Percentiles rank a stretch among this genome's conserved stretches.
Evolutionary conservation across 768 basidiomycete species (phyloP).

Genomic region (Tricholoma matsutake): DNA sequence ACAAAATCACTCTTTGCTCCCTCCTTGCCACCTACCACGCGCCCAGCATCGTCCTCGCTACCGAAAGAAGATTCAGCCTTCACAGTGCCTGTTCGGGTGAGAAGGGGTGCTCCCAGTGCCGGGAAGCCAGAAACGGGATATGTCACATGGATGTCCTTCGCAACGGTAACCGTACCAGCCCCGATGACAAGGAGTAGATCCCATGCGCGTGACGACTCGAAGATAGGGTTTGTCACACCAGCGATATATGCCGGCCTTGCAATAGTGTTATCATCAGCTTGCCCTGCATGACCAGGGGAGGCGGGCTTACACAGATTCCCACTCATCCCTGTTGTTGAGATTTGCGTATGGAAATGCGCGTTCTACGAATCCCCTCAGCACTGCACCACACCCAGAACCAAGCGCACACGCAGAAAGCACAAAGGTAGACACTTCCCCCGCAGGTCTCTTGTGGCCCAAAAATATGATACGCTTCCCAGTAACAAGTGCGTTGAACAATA

Average conservation of each 20-base stretch:
- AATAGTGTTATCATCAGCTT: slow-evolving; percentile 5
- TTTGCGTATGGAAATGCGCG: slow-evolving; percentile 96
- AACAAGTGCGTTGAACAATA: slow-evolving; percentile 93
- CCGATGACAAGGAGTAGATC: slow-evolving; percentile 93
- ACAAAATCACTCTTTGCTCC: slow-evolving; percentile 54
- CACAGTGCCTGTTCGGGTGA: slow-evolving; percentile 57
- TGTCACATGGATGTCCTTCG: slow-evolving; percentile 73
- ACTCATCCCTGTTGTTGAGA: slow-evolving; percentile 82
- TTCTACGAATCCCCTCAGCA: slow-evolving; percentile 84
- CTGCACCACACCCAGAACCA: slow-evolving; percentile 83
- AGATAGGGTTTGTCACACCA: slow-evolving; percentile 96
- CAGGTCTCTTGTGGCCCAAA: slow-evolving; percentile 85
- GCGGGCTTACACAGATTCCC: slow-evolving; percentile 76
- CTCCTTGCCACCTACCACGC: slow-evolving; percentile 48
- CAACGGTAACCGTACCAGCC: slow-evolving; percentile 79
- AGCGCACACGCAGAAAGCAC: slow-evolving; percentile 94
- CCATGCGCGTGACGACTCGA: slow-evolving; percentile 85
- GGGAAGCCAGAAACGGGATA: slow-evolving; percentile 45
- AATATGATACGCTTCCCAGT: slow-evolving; percentile 97
- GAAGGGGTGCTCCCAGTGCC: slow-evolving; percentile 39
- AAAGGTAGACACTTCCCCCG: slow-evolving; percentile 85
- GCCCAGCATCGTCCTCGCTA: slow-evolving; percentile 71
- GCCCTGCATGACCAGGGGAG: background rate
- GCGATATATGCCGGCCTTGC: slow-evolving; percentile 88
- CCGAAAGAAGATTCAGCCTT: slow-evolving; percentile 61